phyloP scores from a whole-genome alignment of 2,329 filamentous ascomycete genomes.

The Claviceps humidiphila region DNA sequence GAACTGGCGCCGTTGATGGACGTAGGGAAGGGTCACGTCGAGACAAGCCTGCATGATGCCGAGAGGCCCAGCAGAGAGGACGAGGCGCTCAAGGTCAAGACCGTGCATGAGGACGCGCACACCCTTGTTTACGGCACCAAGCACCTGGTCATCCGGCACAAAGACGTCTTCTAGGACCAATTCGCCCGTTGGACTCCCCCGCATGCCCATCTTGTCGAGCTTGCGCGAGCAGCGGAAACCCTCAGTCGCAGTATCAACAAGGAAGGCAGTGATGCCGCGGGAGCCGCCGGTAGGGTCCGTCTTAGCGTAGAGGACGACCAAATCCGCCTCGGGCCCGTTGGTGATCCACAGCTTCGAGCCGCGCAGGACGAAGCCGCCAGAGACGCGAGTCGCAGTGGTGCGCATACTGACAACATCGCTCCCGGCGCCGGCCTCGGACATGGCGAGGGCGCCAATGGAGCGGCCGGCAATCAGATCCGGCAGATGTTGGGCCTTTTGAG shows the following conservation, averaged over 20 bases:
- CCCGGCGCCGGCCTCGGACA: constrained; percentile 85
- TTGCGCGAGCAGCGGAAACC: constrained; percentile 85
- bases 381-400: constrained; percentile 64
- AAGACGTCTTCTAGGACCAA: constrained; percentile 85
- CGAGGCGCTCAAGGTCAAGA: constrained; percentile 82
- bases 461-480: constrained; percentile 70
- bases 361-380: constrained; percentile 75
- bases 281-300: constrained; percentile 66
- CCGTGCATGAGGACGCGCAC: constrained; percentile 93
- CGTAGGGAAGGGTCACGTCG: constrained; percentile 77
- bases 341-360: constrained; percentile 99
- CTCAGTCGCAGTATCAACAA: constrained; percentile 57
- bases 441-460: constrained; percentile 76
- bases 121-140: constrained; percentile 69
- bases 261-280: constrained; percentile 90
- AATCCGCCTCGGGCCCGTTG: constrained; percentile 88
- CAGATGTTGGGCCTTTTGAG: constrained; percentile 71
- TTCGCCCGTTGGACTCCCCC: constrained; percentile 91
- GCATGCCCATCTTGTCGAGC: constrained; percentile 96
- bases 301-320: constrained; percentile 94
- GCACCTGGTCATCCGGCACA: constrained; percentile 67
- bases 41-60: constrained; percentile 90
- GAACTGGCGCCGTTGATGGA: constrained; percentile 83
- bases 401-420: constrained; percentile 96
- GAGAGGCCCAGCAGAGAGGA: constrained; percentile 79